Evolutionary conservation across 2,329 filamentous ascomycete species (phyloP).

Genomic region (Hypomyces rosellus): DNA sequence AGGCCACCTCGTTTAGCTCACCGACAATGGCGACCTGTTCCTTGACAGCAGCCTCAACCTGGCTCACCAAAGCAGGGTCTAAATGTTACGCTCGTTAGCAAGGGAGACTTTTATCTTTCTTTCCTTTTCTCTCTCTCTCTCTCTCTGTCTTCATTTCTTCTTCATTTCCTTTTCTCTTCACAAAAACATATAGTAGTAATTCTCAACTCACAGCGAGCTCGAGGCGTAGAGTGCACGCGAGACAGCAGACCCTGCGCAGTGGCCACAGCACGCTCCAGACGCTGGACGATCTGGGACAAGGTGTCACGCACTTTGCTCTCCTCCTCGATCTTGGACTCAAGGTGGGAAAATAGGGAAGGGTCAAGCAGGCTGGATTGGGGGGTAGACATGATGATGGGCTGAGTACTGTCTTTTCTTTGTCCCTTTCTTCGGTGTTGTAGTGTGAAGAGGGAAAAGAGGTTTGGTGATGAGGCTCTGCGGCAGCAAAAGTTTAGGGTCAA

Average conservation of each 20-base stretch:
- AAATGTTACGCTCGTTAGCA: background rate
- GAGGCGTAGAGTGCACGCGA: conserved; percentile 80
- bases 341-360: conserved; percentile 75
- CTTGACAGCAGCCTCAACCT: conserved; percentile 65
- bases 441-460: no score
- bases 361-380: conserved; percentile 47
- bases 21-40: conserved; percentile 65
- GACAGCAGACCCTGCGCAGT: conserved; percentile 78
- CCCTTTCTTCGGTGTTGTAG: no score
- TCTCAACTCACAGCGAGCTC: conserved; percentile 42
- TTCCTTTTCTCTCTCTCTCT: background rate
- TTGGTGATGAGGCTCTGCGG: background rate
- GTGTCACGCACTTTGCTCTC: conserved; percentile 77
- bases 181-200: background rate
- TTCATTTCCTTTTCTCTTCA: background rate
- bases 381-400: conserved; percentile 22
- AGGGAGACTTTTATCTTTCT: background rate
- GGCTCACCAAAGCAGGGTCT: conserved; percentile 61
- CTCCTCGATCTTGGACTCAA: conserved; percentile 86
- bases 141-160: conserved; percentile 5
- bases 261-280: conserved; percentile 76
- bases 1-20: conserved; percentile 66
- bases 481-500: background rate
- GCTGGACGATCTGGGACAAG: conserved; percentile 73
- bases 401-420: background rate